Percentiles rank a stretch among this genome's conserved stretches.
phyloP scores from a whole-genome alignment of 2,329 filamentous ascomycete genomes.

The Fusarium solani-melongenae region DNA sequence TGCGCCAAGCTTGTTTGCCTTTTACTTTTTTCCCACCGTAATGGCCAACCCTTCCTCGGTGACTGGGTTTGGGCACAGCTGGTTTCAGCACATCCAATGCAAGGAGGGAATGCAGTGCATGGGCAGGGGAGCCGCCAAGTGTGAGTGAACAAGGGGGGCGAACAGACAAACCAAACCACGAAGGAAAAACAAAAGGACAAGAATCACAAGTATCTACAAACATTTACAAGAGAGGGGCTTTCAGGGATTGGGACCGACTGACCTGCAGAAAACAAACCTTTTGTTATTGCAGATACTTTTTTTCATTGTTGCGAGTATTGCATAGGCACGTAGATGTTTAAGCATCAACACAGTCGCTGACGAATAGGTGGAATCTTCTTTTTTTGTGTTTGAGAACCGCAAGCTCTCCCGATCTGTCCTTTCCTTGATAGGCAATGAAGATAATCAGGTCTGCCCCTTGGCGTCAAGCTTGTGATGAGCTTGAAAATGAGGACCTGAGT shows the following conservation, averaged over 20 bases:
- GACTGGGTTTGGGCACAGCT: not conserved
- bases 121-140: not conserved
- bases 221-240: not conserved
- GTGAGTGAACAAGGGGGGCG: not conserved
- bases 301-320: not conserved
- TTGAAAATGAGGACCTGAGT: not conserved
- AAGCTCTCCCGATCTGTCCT: not conserved
- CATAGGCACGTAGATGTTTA: not conserved
- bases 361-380: not conserved
- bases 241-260: not conserved
- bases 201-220: not conserved
- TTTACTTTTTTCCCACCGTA: not conserved
- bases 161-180: not conserved
- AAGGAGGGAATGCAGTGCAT: not conserved
- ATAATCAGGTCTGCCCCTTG: constrained; percentile 8
- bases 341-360: not conserved
- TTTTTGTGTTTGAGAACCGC: not conserved
- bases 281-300: not conserved
- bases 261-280: not conserved
- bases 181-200: not conserved
- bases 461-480: not conserved
- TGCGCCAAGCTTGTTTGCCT: not conserved
- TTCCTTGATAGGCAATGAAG: constrained; percentile 13
- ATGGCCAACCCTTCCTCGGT: not conserved
- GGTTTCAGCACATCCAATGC: not conserved